A percentile compares a stretch with the other conserved stretches of the same genome.
phyloP scores from a whole-genome alignment of 2,329 filamentous ascomycete genomes.

The Helicocarpus griseus region DNA sequence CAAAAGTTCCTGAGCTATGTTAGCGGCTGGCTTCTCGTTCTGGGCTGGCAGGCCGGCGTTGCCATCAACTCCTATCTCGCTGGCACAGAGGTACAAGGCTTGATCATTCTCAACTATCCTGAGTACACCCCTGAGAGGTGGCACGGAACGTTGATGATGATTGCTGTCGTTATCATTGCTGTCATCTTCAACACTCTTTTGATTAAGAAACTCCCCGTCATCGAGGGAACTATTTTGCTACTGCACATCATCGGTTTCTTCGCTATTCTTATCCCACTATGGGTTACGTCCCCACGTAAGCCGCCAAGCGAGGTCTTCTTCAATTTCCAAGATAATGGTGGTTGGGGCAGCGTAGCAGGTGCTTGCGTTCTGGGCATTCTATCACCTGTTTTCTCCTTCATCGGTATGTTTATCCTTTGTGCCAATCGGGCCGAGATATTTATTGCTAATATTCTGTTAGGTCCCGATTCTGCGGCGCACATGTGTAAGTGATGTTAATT shows the following conservation, averaged over 20 bases:
- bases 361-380: no score
- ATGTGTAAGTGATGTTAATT: conserved; percentile 35
- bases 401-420: no score
- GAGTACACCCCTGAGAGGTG: conserved; percentile 32
- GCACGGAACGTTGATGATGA: conserved; percentile 37
- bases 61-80: conserved; percentile 36
- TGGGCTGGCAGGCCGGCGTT: conserved; percentile 38
- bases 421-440: no score
- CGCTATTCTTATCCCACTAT: conserved; percentile 34
- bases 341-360: conserved; percentile 29
- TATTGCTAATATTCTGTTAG: no score
- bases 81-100: conserved; percentile 37
- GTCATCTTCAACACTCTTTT: conserved; percentile 35
- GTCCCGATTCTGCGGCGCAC: conserved; percentile 36
- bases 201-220: conserved; percentile 28
- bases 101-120: conserved; percentile 36
- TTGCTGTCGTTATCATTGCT: conserved; percentile 30
- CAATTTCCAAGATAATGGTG: conserved; percentile 32
- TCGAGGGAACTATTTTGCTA: conserved; percentile 33
- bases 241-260: conserved; percentile 35
- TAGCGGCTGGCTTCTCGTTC: conserved; percentile 34
- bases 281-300: conserved; percentile 32
- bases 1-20: conserved; percentile 39
- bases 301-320: conserved; percentile 30
- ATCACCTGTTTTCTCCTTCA: no score